Base-by-base conservation (phyloP, 495 filamentous ascomycete species). In the Penicillium desertorum region DNA sequence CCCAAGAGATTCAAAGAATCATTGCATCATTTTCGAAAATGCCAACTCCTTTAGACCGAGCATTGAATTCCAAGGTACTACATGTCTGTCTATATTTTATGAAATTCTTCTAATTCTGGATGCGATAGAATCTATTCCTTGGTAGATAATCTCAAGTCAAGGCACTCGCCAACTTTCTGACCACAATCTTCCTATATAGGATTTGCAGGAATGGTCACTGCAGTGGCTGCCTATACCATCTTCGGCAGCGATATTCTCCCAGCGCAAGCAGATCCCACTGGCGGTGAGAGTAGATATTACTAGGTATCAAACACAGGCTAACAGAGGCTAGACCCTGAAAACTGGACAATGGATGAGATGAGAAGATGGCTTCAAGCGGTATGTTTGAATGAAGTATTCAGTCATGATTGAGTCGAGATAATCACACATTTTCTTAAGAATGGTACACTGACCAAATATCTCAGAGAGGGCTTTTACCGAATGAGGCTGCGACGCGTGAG, bases 201-300 rank as follows among this genome's bases (percentile, higher is more conserved):
- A 1, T 96, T 96, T 69, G 82, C 88, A 16, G 90, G 89, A 22
- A 83, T 96, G 60, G 86, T 96, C 42, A 88, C 90, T 3, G 91
- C 88, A 3, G 92, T 88, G 7, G 87, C 92, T 6, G 88, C 81
- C 17, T 96, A 87, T 86, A 81, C 86, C 3, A 95, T 96, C 58
- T 90, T 88, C 87, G 88, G 89, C 50, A 80, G 83, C 25, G 89
- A 91, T 56, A 80, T 96, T 60, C 92, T 96, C 60, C 90, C 91
- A 1, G 62, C 76, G 0, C 72, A 84, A 51, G 59, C 71, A 25
- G 92, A 95, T 69, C 92, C 92, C n/a, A 87, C 73, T 50, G 91
- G 92, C 65, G 80, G 86, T 86, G 71, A 59, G 74, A 56, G 41
- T 30, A 22, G 39, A 39, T 16, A 27, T 17, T 36, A 22, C 17